Conservation (phyloP, 257 asterid genomes). For the Solanum verrucosum region DNA sequence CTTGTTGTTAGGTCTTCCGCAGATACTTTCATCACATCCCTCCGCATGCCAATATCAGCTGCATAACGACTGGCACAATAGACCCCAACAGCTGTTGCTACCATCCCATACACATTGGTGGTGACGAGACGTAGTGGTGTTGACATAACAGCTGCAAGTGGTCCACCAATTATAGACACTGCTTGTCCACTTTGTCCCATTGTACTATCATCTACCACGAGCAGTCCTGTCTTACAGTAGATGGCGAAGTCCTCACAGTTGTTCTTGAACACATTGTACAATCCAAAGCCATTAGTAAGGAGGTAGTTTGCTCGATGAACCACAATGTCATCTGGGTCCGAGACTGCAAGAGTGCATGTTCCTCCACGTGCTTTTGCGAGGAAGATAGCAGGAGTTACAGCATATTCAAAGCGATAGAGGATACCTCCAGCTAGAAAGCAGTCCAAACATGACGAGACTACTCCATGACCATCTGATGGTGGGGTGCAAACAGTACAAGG, state of each 20-base stretch:
- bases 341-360: slow-evolving; percentile 73
- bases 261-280: slow-evolving; percentile 76
- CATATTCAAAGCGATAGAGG: slow-evolving; percentile 73
- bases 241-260: slow-evolving; percentile 94
- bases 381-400: slow-evolving; percentile 68
- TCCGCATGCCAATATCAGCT: slow-evolving; percentile 82
- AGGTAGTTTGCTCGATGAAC: slow-evolving; percentile 77
- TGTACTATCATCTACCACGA: slow-evolving; percentile 54
- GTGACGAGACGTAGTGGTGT: slow-evolving; percentile 69
- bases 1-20: slow-evolving; percentile 69
- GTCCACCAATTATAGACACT: slow-evolving; percentile 73
- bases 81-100: slow-evolving; percentile 60
- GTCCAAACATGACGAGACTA: slow-evolving; percentile 62
- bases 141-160: slow-evolving; percentile 75
- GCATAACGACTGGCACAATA: slow-evolving; percentile 87
- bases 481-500: slow-evolving; percentile 69
- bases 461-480: slow-evolving; percentile 60
- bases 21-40: slow-evolving; percentile 55
- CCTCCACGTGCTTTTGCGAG: slow-evolving; percentile 95
- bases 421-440: slow-evolving; percentile 94
- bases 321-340: slow-evolving; percentile 48
- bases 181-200: slow-evolving; percentile 97
- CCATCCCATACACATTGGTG: slow-evolving; percentile 65
- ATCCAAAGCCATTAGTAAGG: slow-evolving; percentile 72
- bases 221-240: slow-evolving; percentile 91